Evolutionary conservation across 176 grass and related monocot genomes (phyloP).

Genomic region (Avena eriantha): DNA sequence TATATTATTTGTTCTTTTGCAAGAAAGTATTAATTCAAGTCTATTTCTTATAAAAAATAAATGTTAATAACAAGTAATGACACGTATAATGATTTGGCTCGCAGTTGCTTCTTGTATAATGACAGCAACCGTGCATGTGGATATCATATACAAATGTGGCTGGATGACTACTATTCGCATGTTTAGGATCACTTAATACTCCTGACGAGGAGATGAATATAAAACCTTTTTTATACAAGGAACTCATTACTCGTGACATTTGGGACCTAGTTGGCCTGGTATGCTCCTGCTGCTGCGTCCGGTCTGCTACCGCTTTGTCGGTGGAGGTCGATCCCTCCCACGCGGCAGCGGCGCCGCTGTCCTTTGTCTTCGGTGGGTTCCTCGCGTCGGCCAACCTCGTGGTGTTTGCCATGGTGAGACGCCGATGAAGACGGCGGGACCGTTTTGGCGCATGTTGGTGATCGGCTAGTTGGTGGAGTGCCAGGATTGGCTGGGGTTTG

Average conservation of each 20-base stretch:
- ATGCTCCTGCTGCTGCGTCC: too few relatives aligned
- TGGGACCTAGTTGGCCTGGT: background rate
- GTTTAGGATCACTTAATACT: background rate
- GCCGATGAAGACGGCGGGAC: too few relatives aligned
- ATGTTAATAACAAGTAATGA: background rate
- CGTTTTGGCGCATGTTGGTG: too few relatives aligned
- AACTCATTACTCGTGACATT: background rate
- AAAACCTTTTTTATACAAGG: background rate
- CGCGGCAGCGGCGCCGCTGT: too few relatives aligned
- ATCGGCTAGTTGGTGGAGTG: too few relatives aligned
- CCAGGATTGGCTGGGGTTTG: too few relatives aligned
- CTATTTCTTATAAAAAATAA: background rate
- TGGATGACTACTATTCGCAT: background rate
- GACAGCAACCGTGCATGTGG: background rate
- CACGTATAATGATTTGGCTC: background rate
- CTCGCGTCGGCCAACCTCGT: too few relatives aligned
- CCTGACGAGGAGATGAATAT: conserved; percentile 2
- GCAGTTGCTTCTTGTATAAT: background rate
- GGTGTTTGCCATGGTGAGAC: too few relatives aligned
- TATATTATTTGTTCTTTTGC: background rate
- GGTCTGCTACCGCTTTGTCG: too few relatives aligned
- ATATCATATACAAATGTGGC: conserved; percentile 9
- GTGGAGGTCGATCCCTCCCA: too few relatives aligned
- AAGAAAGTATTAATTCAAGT: background rate
- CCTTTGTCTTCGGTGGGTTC: too few relatives aligned